Evolutionary conservation across 176 grass and related monocot genomes (phyloP).

Genomic region (Calamus simplicifolius): DNA sequence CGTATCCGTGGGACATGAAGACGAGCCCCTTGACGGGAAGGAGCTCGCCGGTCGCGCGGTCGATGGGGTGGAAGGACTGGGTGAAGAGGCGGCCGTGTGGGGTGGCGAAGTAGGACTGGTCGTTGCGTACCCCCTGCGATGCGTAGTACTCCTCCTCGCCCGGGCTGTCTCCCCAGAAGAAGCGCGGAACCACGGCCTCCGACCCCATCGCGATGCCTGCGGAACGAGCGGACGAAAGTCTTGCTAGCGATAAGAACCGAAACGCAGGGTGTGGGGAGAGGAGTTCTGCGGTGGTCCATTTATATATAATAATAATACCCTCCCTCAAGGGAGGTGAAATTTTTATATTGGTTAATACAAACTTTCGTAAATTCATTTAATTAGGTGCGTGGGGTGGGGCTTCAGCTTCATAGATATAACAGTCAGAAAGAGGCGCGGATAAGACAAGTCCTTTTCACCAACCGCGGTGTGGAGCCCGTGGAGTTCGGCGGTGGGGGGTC

Average conservation of each 20-base stretch:
- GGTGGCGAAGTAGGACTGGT: constrained; percentile 43
- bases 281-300: background rate
- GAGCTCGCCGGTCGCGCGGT: constrained; percentile 15
- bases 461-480: background rate
- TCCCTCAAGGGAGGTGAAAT: too few relatives aligned
- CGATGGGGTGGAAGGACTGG: constrained; percentile 58
- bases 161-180: constrained; percentile 56
- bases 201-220: background rate
- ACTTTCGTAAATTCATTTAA: too few relatives aligned
- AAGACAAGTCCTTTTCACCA: background rate
- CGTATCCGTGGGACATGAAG: constrained; percentile 58
- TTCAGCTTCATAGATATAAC: too few relatives aligned
- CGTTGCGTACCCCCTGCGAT: constrained; percentile 45
- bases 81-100: constrained; percentile 56
- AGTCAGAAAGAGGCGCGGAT: too few relatives aligned
- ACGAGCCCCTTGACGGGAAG: constrained; percentile 38
- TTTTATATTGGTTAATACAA: too few relatives aligned
- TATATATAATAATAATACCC: too few relatives aligned
- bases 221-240: background rate
- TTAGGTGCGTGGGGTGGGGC: too few relatives aligned
- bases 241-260: background rate
- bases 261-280: too few relatives aligned
- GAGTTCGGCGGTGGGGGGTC: background rate
- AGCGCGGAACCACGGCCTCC: constrained; percentile 17
- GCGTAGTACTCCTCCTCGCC: constrained; percentile 52